Evolutionary conservation across 1,139 yeast genomes (phyloP), one percentile per base, ranked within the genome.

Genomic region (Hansenula anomala): DNA sequence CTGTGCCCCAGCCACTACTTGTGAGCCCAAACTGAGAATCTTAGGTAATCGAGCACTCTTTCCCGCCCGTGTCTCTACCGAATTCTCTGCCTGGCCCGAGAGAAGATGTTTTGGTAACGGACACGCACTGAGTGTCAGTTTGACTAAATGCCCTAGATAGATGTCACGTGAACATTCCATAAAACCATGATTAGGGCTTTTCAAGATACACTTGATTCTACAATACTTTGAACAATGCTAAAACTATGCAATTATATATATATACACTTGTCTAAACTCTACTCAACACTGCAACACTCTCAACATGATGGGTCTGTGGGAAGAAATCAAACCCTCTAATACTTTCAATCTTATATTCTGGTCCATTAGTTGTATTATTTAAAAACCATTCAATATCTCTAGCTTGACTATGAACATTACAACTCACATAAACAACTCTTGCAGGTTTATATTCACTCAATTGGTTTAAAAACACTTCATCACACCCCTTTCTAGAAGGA

Each of bases 281-380:
- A 2, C 66, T 52, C 48, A 92, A 67, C 6, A 92, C 97, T 10
- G 96, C 96, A 24, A 90, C 95, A 58, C 95, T 80, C 62, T 92
- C 98, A 38, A 92, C 97, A 58, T 92, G 98, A 57, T 92, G 96
- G 0, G 98, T 92, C 61, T 90, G 97, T 4, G 98, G 98, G 70
- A 92, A 92, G 64, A 92, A 90, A 62, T 92, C 98, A 63, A 92
- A 92, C 1, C 98, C 98, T 55, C 90, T 78, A 30, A 92, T 71
- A 49, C 92, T 82, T 51, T 86, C 96, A 37, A 92, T 75, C 43
- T 64, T 66, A 64, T 88, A 92, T 28, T 71, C 55, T 6, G 57
- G 49, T 4, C 92, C 90, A 48, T 77, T 78, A 23, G 65, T 72
- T 5, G 92, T 82, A 36, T 78, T 71, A 46, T 75, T 76, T 43